Evolutionary conservation across 1,284 basidiomycete species (phyloP).

Genomic region (Ceratobasidium sp.): DNA sequence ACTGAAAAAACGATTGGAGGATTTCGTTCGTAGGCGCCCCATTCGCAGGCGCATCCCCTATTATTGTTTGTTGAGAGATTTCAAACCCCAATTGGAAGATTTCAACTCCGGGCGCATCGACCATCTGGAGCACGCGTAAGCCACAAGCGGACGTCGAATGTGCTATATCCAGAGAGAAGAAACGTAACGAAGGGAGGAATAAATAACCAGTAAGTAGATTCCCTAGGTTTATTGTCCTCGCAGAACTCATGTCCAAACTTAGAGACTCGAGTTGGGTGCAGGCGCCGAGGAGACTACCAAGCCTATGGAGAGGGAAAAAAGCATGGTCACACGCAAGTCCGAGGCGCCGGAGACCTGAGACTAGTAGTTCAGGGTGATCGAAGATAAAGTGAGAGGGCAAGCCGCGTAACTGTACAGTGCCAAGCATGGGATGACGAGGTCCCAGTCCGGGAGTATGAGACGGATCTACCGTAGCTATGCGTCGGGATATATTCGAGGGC

Average conservation of each 20-base stretch:
- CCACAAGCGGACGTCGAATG: neutral
- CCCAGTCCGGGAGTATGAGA: neutral
- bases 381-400: neutral
- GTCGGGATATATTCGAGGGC: too few species aligned
- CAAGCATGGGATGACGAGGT: neutral
- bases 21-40: too few species aligned
- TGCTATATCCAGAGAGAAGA: neutral
- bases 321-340: neutral
- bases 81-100: neutral
- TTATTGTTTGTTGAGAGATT: neutral
- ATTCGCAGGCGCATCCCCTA: too few species aligned
- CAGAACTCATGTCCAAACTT: neutral
- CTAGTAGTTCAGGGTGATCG: neutral
- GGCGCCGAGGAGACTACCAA: neutral
- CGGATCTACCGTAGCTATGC: neutral
- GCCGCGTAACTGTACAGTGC: neutral
- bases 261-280: neutral
- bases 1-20: too few species aligned
- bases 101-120: slow-evolving; percentile 5
- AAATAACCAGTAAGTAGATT: neutral
- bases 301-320: neutral
- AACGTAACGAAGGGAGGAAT: neutral
- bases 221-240: too few species aligned
- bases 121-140: neutral
- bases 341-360: neutral